Evolutionary conservation across 1,284 basidiomycete species (phyloP), one percentile per base, ranked within the genome.

Genomic region (Cystobasidiaceae sp.): DNA sequence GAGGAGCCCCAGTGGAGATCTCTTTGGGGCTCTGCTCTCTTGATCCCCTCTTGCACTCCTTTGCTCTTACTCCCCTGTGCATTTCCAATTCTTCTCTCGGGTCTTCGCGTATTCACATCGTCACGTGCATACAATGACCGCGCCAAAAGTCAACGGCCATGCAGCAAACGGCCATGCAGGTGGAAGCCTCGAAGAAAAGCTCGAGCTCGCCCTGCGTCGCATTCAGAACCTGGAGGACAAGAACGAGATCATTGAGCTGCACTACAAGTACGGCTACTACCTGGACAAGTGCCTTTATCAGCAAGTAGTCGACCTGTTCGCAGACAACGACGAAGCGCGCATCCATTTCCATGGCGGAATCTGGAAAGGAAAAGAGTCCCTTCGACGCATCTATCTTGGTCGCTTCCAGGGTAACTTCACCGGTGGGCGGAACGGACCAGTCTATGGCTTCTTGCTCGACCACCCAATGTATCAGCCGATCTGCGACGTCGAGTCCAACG

Each of bases 281-380:
- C 5, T 57, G 37, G 54, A 57, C 54, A 57, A 57, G 54, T 57
- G 54, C 54, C 54, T 57, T 27, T 57, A 57, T 19, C 34, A 57
- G 27, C 54, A 57, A 30, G 54, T 57, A 19, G 54, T 57, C 39
- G 54, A 57, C 27, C 41, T 57, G 28, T 57, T 57, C 39, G 39
- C 39, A 23, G 54, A 57, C 37, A 43, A 57, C 41, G 39, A 28
- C 39, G 39, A 57, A 19, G 27, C 37, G 11, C 11, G 37, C 11
- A 39, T 57, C 41, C 39, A 48, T 9, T 57, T 57, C 41, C 54
- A 57, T 25, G 54, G 54, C 15, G 54, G 54, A 8, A 43, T 57
- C 27, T 57, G 15, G 37, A 57, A 30, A 37, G 54, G 54, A 30
- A 57, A 57, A 32, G 34, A 34, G 9, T 34, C 37, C 54, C 37